Conservation (phyloP, 1,284 basidiomycete species). For the Apiotrichum gracile region DNA sequence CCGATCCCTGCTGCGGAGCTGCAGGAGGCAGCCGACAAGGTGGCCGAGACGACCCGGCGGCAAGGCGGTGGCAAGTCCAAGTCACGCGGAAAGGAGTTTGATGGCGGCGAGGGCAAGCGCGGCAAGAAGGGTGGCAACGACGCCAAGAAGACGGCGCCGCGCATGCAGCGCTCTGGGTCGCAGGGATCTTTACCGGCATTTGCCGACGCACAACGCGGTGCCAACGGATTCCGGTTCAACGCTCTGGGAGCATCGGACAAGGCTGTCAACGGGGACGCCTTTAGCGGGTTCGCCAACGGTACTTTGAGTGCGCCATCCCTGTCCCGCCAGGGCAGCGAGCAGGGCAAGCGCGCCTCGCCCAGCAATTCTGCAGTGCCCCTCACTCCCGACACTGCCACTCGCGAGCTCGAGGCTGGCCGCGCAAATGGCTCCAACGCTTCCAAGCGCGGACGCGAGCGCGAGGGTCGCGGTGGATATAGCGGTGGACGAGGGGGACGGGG, state of each 20-base stretch:
- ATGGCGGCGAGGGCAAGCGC: slow-evolving; percentile 10
- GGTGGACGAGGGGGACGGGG: neutral
- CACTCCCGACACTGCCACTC: slow-evolving; percentile 2
- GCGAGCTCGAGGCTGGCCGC: slow-evolving; percentile 17
- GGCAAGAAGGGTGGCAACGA: slow-evolving; percentile 11
- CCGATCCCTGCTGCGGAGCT: slow-evolving; percentile 45
- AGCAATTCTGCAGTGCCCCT: slow-evolving; percentile 4
- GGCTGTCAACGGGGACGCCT: slow-evolving; percentile 2
- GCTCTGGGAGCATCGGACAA: neutral
- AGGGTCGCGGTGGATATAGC: slow-evolving; percentile 24
- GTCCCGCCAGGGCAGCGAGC: slow-evolving; percentile 25
- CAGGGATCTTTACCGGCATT: slow-evolving; percentile 15
- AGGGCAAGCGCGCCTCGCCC: slow-evolving; percentile 19
- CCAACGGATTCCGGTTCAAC: slow-evolving; percentile 18
- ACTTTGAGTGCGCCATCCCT: slow-evolving; percentile 14
- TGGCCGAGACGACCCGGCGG: slow-evolving; percentile 26
- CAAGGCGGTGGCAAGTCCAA: slow-evolving; percentile 20
- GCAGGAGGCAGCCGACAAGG: slow-evolving; percentile 46
- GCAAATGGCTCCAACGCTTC: slow-evolving; percentile 15
- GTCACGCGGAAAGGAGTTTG: slow-evolving; percentile 13
- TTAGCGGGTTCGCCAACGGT: slow-evolving; percentile 5
- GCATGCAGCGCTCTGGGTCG: slow-evolving; percentile 10
- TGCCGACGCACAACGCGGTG: neutral
- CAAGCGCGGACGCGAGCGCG: slow-evolving; percentile 24
- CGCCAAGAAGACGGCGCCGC: slow-evolving; percentile 2